A percentile compares a stretch with the other conserved stretches of the same genome.
phyloP scores from a whole-genome alignment of 2,329 filamentous ascomycete species.

The Trichoderma oligosporum region DNA sequence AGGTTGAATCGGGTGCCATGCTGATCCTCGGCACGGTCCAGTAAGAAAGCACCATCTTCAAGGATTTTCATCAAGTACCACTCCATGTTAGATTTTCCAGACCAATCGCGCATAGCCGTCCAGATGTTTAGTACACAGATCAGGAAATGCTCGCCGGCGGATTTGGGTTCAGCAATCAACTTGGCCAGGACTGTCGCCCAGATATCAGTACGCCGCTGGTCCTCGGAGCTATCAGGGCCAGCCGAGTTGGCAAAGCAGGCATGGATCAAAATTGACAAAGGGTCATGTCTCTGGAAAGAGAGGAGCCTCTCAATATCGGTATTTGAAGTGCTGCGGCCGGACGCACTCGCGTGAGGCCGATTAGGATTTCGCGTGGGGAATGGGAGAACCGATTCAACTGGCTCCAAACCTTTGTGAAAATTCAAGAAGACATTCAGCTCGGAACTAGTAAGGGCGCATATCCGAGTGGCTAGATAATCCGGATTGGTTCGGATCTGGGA shows the following conservation, averaged over 20 bases:
- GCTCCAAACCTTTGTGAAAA: conserved; percentile 74
- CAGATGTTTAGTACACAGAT: conserved; percentile 83
- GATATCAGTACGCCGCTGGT: conserved; percentile 72
- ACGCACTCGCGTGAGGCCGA: conserved; percentile 44
- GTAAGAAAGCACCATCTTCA: conserved; percentile 84
- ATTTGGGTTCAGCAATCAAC: conserved; percentile 73
- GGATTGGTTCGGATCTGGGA: conserved; percentile 80
- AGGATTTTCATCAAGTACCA: conserved; percentile 93
- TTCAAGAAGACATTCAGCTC: conserved; percentile 76
- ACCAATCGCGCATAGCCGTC: conserved; percentile 84
- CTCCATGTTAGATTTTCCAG: conserved; percentile 83
- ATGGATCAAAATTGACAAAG: conserved; percentile 78
- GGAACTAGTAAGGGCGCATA: conserved; percentile 68
- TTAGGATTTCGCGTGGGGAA: conserved; percentile 55
- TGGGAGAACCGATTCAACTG: conserved; percentile 77
- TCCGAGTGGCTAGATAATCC: conserved; percentile 78
- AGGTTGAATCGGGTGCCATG: conserved; percentile 67
- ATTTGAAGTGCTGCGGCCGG: conserved; percentile 46
- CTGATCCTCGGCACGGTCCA: conserved; percentile 80
- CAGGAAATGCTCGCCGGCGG: conserved; percentile 74
- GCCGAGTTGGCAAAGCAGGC: conserved; percentile 86
- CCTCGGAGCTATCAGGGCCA: conserved; percentile 76
- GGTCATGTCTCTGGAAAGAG: conserved; percentile 85
- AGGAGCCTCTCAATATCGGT: conserved; percentile 75
- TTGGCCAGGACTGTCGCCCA: conserved; percentile 87